Evolutionary conservation across 2,329 filamentous ascomycete genomes (phyloP).

Genomic region (Arthrobotrys iridis): DNA sequence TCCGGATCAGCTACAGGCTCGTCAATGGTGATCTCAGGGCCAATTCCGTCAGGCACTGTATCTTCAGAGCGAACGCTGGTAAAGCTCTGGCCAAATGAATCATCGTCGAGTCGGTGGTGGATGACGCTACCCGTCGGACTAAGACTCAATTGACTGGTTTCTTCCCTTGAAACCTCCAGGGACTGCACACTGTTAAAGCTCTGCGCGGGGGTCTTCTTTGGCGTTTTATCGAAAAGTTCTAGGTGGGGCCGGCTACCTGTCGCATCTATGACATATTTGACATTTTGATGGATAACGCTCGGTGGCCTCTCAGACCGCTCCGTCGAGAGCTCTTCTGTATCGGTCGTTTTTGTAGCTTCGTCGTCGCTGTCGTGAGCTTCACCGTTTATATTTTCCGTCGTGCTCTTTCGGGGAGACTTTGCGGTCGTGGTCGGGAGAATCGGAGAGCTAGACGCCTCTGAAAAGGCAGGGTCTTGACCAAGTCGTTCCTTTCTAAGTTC

Average conservation of each 20-base stretch:
- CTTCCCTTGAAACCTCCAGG: constrained; percentile 30
- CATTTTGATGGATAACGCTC: background rate
- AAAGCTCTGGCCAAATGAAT: constrained; percentile 32
- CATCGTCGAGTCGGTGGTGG: constrained; percentile 8
- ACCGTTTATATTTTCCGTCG: background rate
- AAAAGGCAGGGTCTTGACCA: constrained; percentile 5
- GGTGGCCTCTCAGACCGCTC: background rate
- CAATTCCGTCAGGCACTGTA: constrained; percentile 23
- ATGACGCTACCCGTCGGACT: constrained; percentile 50
- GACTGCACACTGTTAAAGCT: constrained; percentile 37
- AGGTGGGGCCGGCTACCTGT: background rate
- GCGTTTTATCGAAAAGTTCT: background rate
- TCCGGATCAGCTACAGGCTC: background rate
- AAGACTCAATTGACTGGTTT: constrained; percentile 8
- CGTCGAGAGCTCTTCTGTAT: too few relatives aligned
- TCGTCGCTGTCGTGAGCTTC: background rate
- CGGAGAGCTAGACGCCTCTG: background rate
- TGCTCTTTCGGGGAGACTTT: background rate
- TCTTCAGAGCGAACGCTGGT: constrained; percentile 29
- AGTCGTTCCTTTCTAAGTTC: constrained; percentile 52
- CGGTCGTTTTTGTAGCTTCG: background rate
- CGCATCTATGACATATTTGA: background rate
- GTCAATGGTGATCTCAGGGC: constrained; percentile 18
- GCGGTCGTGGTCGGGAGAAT: background rate
- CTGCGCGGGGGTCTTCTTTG: constrained; percentile 10